Evolutionary conservation across 2,329 filamentous ascomycete genomes (phyloP).

Genomic region (Diaporthe sp.): DNA sequence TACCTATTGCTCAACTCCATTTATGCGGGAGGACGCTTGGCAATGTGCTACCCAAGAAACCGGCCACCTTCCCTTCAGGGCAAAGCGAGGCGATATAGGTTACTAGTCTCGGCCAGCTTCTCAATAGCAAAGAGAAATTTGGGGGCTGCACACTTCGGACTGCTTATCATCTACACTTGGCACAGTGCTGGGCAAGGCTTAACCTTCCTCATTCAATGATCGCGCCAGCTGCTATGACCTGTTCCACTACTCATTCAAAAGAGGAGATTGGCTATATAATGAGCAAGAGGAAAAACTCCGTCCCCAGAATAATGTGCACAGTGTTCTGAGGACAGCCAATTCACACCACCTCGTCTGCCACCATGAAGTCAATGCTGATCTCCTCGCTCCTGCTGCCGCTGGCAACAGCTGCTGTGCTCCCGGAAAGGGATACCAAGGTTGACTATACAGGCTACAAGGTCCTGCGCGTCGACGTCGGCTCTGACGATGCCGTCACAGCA

Average conservation of each 20-base stretch:
- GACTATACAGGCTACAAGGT: conserved; percentile 57
- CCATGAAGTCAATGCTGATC: conserved; percentile 9
- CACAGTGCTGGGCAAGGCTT: conserved; percentile 11
- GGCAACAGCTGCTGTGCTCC: conserved; percentile 2
- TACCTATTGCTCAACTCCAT: background rate
- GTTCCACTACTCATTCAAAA: conserved; percentile 1
- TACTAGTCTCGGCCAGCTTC: background rate
- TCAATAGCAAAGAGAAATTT: background rate
- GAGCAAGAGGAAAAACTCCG: background rate
- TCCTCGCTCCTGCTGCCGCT: conserved; percentile 9
- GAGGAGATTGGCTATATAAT: conserved; percentile 2
- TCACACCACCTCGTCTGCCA: background rate
- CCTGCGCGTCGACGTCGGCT: conserved; percentile 50
- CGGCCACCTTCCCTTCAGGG: conserved; percentile 8
- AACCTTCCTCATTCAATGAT: conserved; percentile 25
- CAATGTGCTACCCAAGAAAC: conserved; percentile 12
- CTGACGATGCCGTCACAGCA: conserved; percentile 40
- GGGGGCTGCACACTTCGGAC: background rate
- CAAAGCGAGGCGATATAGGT: background rate
- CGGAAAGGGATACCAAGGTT: background rate
- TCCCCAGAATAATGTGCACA: no score
- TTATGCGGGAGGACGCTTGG: background rate
- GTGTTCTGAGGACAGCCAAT: background rate
- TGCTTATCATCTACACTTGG: conserved; percentile 15
- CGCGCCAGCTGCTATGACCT: background rate